Conservation (phyloP, 495 filamentous ascomycete species). For the Hypoxylon perforatum region DNA sequence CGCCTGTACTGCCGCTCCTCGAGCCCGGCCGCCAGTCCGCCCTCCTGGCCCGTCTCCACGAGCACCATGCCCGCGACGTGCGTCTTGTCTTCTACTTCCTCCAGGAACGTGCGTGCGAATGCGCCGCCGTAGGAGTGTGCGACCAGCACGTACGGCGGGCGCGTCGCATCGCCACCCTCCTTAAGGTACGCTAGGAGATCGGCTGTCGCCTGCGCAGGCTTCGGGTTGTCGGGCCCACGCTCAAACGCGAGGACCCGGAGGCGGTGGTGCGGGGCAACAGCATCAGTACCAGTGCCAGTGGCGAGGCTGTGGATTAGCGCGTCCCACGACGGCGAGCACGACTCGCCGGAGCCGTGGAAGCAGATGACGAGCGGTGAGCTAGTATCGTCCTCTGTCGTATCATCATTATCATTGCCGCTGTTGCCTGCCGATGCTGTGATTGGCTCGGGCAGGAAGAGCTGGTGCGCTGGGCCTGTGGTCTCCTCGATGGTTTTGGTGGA, state of each 20-base stretch:
- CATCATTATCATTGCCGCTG: too few relatives aligned
- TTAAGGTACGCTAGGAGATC: constrained; percentile 26
- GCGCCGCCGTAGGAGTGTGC: constrained; percentile 66
- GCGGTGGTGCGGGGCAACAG: too few relatives aligned
- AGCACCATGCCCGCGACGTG: constrained; percentile 36
- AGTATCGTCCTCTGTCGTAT: too few relatives aligned
- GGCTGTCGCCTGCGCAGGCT: constrained; percentile 19
- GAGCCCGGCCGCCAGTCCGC: constrained; percentile 47
- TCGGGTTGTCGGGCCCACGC: constrained; percentile 43
- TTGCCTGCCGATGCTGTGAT: not conserved
- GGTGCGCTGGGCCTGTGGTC: not conserved
- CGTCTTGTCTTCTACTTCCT: constrained; percentile 1
- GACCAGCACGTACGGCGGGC: constrained; percentile 56
- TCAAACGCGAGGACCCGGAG: constrained; percentile 56
- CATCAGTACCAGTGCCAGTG: too few relatives aligned
- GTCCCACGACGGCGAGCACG: constrained; percentile 54
- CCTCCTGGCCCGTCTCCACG: constrained; percentile 57
- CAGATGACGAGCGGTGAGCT: constrained; percentile 52
- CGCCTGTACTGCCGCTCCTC: constrained; percentile 56
- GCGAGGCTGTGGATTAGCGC: constrained; percentile 47
- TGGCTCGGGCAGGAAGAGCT: constrained; percentile 18
- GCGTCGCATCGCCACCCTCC: constrained; percentile 48
- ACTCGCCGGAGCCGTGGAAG: constrained; percentile 59
- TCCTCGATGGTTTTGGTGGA: too few relatives aligned
- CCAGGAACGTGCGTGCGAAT: constrained; percentile 59